A percentile compares a stretch with the other conserved stretches of the same genome.
Conservation (phyloP, 805 yeast species). For the Starmera caribaea region DNA sequence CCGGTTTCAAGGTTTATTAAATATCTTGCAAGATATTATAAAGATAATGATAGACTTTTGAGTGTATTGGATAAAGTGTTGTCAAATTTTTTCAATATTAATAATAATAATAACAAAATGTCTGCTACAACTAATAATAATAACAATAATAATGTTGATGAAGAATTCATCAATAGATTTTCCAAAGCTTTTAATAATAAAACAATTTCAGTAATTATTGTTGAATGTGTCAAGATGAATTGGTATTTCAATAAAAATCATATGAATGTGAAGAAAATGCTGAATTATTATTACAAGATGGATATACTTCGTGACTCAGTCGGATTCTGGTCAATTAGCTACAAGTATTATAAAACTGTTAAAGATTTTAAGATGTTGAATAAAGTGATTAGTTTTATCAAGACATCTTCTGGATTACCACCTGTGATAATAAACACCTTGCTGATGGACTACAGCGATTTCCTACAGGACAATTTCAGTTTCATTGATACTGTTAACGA, state of each 20-base stretch:
- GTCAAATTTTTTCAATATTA: conserved; percentile 12
- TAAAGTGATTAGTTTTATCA: conserved; percentile 35
- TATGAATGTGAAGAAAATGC: conserved; percentile 22
- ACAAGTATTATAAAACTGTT: conserved; percentile 40
- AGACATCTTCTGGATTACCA: conserved; percentile 37
- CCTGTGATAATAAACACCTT: conserved; percentile 34
- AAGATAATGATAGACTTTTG: conserved; percentile 12
- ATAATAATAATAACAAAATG: background rate
- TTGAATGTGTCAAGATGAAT: conserved; percentile 22
- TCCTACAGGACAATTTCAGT: conserved; percentile 21
- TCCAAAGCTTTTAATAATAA: conserved; percentile 29
- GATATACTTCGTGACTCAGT: conserved; percentile 27
- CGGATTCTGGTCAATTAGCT: conserved; percentile 47
- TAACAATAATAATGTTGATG: conserved; percentile 1
- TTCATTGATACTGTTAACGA: conserved; percentile 6
- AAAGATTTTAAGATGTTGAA: conserved; percentile 35
- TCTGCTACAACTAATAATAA: too few relatives aligned
- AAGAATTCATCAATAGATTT: conserved; percentile 11
- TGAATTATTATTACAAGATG: conserved; percentile 18
- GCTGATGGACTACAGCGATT: conserved; percentile 26
- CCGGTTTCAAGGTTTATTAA: conserved; percentile 14
- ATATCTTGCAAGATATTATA: conserved; percentile 11
- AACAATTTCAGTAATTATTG: conserved; percentile 29
- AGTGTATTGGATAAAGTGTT: conserved; percentile 16
- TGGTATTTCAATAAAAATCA: conserved; percentile 21